Conservation (phyloP, 208 protist species). For the Trypanosoma theileri region DNA sequence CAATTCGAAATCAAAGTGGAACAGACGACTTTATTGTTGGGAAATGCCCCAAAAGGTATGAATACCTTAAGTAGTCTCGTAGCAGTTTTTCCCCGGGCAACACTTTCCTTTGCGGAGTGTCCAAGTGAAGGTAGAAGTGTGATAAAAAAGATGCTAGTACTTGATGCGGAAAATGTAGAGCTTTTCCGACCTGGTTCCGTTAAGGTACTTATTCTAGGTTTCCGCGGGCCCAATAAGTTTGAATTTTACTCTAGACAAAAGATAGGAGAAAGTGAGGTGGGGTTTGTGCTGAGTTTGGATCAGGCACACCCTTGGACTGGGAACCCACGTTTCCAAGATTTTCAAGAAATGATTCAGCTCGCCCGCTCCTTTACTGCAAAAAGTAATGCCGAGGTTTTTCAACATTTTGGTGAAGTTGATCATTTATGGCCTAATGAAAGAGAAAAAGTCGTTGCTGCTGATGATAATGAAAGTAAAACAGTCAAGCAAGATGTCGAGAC, state of each 20-base stretch:
- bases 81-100: conserved; percentile 46
- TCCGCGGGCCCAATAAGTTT: conserved; percentile 69
- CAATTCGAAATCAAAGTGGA: conserved; percentile 53
- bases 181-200: conserved; percentile 59
- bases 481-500: neutral
- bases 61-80: conserved; percentile 54
- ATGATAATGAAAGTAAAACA: neutral
- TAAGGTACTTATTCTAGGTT: conserved; percentile 72
- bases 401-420: conserved; percentile 57
- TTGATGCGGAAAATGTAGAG: conserved; percentile 77
- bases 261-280: conserved; percentile 55
- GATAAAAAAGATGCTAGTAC: conserved; percentile 68
- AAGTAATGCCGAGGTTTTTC: conserved; percentile 67
- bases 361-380: conserved; percentile 82
- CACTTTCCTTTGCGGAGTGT: conserved; percentile 77
- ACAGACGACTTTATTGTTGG: conserved; percentile 64
- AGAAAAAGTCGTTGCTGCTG: neutral
- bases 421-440: conserved; percentile 6
- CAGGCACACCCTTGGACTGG: conserved; percentile 89
- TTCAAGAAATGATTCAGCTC: conserved; percentile 80
- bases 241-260: conserved; percentile 82
- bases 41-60: conserved; percentile 35
- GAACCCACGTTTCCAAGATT: conserved; percentile 85
- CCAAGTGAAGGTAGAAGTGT: conserved; percentile 55
- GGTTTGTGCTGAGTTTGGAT: conserved; percentile 66